Percentiles rank a stretch among this genome's conserved stretches.
phyloP scores from a whole-genome alignment of 345 rosid species.

The Euphorbia peplus region DNA sequence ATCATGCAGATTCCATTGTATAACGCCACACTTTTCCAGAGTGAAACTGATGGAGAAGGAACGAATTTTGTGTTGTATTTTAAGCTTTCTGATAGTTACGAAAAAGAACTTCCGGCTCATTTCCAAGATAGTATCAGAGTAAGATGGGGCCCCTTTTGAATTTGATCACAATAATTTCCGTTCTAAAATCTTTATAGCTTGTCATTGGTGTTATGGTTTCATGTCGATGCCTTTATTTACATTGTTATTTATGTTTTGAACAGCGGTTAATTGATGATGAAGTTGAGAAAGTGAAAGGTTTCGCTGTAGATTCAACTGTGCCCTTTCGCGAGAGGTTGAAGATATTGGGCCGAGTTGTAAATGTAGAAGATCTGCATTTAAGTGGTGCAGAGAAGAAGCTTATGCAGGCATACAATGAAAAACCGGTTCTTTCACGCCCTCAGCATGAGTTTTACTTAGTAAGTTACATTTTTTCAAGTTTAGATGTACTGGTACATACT shows the following conservation, averaged over 20 bases:
- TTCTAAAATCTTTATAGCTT: conserved; percentile 7
- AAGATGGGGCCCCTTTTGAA: conserved; percentile 12
- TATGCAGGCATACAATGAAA: conserved; percentile 95
- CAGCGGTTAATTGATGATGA: conserved; percentile 86
- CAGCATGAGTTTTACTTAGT: conserved; percentile 81
- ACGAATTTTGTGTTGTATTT: conserved; percentile 70
- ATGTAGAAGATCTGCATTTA: conserved; percentile 84
- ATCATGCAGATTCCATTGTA: conserved; percentile 75
- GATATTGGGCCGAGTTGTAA: conserved; percentile 90
- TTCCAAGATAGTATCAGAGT: conserved; percentile 66
- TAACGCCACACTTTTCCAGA: conserved; percentile 71
- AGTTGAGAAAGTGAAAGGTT: conserved; percentile 87
- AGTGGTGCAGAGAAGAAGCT: conserved; percentile 89
- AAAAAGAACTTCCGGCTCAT: conserved; percentile 54
- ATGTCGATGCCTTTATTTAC: not conserved
- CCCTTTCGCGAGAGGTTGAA: conserved; percentile 87
- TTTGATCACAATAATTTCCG: not conserved
- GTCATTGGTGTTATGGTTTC: not conserved
- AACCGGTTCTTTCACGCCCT: conserved; percentile 98
- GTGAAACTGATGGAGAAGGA: conserved; percentile 86
- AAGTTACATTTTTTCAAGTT: conserved; percentile 20
- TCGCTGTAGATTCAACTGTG: conserved; percentile 65
- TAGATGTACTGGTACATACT: not conserved
- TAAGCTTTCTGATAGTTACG: conserved; percentile 61
- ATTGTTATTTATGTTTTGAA: not conserved